Evolutionary conservation across 2,329 filamentous ascomycete species (phyloP).

Genomic region (Dactylellina parvicollis): DNA sequence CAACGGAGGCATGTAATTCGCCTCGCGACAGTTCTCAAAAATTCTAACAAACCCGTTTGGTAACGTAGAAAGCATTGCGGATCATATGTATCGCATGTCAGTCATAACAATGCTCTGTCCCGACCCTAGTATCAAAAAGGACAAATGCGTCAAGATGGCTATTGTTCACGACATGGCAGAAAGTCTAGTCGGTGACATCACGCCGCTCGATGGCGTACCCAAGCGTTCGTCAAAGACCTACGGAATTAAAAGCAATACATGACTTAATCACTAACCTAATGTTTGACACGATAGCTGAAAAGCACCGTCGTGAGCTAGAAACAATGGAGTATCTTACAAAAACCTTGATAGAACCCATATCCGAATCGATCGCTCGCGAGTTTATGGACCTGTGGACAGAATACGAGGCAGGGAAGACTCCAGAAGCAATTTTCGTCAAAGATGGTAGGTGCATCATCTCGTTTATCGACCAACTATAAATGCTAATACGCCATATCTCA

Average conservation of each 20-base stretch:
- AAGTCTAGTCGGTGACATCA: conserved; percentile 93
- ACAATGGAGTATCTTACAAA: conserved; percentile 92
- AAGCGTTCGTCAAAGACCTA: conserved; percentile 65
- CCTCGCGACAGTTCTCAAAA: not conserved
- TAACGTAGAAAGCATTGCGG: conserved; percentile 80
- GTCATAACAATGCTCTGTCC: conserved; percentile 91
- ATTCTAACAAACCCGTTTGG: not conserved
- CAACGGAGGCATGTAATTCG: conserved; percentile 53
- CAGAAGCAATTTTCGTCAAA: conserved; percentile 89
- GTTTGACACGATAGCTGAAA: conserved; percentile 68
- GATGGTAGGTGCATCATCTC: conserved; percentile 65
- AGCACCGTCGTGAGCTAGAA: conserved; percentile 82
- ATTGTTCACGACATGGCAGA: conserved; percentile 98
- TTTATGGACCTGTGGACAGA: conserved; percentile 89
- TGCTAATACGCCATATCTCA: conserved; percentile 19
- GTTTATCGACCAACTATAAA: not conserved
- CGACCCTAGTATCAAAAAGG: conserved; percentile 74
- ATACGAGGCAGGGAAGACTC: conserved; percentile 86
- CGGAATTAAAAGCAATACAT: not conserved
- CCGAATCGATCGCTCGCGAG: conserved; percentile 77
- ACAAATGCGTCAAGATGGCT: conserved; percentile 95
- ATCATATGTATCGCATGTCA: conserved; percentile 99
- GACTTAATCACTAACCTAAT: not conserved
- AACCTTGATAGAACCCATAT: conserved; percentile 76
- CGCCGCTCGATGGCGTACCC: conserved; percentile 83